A percentile compares a stretch with the other conserved stretches of the same genome.
phyloP scores from a whole-genome alignment of 2,329 filamentous ascomycete genomes.

The Zymoseptoria passerinii region DNA sequence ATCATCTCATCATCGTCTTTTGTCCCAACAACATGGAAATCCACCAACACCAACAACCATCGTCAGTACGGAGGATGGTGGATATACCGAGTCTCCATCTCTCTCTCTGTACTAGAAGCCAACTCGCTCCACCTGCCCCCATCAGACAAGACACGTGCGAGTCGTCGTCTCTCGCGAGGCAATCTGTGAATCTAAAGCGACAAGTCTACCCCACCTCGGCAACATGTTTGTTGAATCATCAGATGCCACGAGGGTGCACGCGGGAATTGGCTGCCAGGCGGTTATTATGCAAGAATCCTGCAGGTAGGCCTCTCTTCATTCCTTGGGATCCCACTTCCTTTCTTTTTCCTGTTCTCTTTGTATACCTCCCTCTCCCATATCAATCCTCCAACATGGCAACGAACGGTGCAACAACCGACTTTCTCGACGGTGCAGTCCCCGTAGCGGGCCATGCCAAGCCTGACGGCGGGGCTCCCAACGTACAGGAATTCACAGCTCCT shows the following conservation, averaged over 20 bases:
- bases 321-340: not conserved
- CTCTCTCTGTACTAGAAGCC: not conserved
- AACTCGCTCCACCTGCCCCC: not conserved
- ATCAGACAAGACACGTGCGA: not conserved
- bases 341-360: not conserved
- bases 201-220: not conserved
- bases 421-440: conserved; percentile 11
- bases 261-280: not conserved
- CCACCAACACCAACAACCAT: too few species aligned
- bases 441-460: conserved; percentile 4
- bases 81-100: too few species aligned
- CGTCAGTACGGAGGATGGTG: too few species aligned
- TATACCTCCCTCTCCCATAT: not conserved
- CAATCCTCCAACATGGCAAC: not conserved
- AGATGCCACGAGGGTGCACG: not conserved
- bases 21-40: too few species aligned
- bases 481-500: conserved; percentile 8
- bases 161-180: not conserved
- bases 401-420: conserved; percentile 4
- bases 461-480: conserved; percentile 5
- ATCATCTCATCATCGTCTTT: too few species aligned
- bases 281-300: not conserved
- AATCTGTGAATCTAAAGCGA: too few species aligned
- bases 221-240: not conserved
- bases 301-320: not conserved